These are phyloP conservation scores for Canariomyces notabilis DNA, from an alignment of 2,329 filamentous ascomycete genomes.

Conservation along the genomic window DNA sequence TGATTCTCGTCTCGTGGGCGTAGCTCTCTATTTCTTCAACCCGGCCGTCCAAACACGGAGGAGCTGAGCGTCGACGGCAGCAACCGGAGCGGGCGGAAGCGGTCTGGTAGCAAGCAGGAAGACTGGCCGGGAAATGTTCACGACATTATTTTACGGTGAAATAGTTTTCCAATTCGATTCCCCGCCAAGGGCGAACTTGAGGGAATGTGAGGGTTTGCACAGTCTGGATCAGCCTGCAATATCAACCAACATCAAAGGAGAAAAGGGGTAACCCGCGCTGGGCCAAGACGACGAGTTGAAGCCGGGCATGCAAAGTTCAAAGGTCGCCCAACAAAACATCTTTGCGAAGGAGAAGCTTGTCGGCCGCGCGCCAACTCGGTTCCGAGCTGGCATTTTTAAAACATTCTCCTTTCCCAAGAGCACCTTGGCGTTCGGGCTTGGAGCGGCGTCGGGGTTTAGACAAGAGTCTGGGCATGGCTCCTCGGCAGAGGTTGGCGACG, in stretches of 20 bases:
- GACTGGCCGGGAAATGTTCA: not conserved
- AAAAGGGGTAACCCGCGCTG: not conserved
- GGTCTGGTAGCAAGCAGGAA: too few species aligned
- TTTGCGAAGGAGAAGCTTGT: not conserved
- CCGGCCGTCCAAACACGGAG: slow-evolving; percentile 5
- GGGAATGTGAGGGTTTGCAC: too few species aligned
- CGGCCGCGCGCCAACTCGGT: slow-evolving; percentile 1
- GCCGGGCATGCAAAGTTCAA: not conserved
- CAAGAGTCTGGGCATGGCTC: slow-evolving; percentile 12
- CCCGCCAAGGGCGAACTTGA: too few species aligned
- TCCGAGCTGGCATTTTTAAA: slow-evolving; percentile 14
- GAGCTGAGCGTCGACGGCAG: not conserved
- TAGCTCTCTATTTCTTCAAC: slow-evolving; percentile 1
- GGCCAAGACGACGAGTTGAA: not conserved
- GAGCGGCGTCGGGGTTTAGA: slow-evolving; percentile 10
- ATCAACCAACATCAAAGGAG: not conserved
- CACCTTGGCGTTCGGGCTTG: slow-evolving; percentile 13
- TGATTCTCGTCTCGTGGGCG: not conserved
- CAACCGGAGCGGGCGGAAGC: too few species aligned
- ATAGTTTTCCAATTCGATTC: too few species aligned
- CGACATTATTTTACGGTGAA: too few species aligned
- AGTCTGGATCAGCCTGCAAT: too few species aligned
- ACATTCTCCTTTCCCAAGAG: slow-evolving; percentile 5
- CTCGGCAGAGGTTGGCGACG: slow-evolving; percentile 9
- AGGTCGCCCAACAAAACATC: not conserved